phyloP scores from a whole-genome alignment of 2,329 filamentous ascomycete genomes.

The Fusarium sp. region DNA sequence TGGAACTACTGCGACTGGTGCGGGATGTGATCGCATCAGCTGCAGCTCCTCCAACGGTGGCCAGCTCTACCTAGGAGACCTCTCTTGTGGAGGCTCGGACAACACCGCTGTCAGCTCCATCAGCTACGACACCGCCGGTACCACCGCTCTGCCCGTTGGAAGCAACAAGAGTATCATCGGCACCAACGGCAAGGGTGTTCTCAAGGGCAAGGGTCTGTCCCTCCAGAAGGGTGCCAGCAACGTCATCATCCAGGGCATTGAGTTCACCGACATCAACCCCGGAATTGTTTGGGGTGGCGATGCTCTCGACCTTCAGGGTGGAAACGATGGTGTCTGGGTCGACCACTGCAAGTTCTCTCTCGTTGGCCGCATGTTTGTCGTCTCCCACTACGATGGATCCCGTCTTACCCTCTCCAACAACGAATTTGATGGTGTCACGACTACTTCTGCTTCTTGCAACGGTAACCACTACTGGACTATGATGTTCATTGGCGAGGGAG shows the following conservation, averaged over 20 bases:
- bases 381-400: conserved; percentile 49
- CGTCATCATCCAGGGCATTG: conserved; percentile 64
- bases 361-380: conserved; percentile 56
- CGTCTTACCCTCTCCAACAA: conserved; percentile 53
- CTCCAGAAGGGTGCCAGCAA: conserved; percentile 58
- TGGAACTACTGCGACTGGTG: conserved; percentile 35
- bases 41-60: conserved; percentile 46
- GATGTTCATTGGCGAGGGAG: conserved; percentile 47
- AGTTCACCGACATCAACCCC: conserved; percentile 58
- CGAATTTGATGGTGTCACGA: conserved; percentile 53
- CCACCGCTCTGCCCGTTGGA: conserved; percentile 36
- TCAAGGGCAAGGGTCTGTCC: conserved; percentile 56
- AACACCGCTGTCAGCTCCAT: conserved; percentile 41
- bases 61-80: conserved; percentile 45
- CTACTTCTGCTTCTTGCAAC: conserved; percentile 46
- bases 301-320: conserved; percentile 54
- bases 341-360: conserved; percentile 54
- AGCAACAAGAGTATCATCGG: conserved; percentile 48
- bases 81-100: conserved; percentile 44
- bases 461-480: conserved; percentile 50
- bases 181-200: conserved; percentile 38
- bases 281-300: conserved; percentile 48
- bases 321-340: conserved; percentile 47
- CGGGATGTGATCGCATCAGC: conserved; percentile 45
- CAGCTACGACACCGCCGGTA: conserved; percentile 44